Conservation (phyloP, 2,329 filamentous ascomycete genomes). For the Fusarium setosum region DNA sequence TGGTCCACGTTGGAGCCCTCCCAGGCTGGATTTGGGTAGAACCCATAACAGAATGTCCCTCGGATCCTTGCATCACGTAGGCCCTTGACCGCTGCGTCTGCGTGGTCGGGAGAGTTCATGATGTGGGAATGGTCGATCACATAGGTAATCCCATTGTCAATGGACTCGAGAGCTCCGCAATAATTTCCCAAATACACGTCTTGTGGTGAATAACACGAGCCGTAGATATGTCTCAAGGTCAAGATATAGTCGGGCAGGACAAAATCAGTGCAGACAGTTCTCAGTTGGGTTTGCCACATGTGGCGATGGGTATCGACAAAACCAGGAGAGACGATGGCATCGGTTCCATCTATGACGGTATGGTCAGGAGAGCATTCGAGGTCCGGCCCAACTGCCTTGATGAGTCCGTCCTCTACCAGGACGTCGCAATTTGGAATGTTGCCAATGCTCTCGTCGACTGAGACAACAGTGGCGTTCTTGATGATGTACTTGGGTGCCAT, state of each 20-base stretch:
- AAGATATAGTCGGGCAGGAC: conserved; percentile 41
- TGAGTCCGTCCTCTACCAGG: too few relatives aligned
- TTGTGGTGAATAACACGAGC: background rate
- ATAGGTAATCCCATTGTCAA: background rate
- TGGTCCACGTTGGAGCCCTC: too few relatives aligned
- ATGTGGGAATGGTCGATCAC: conserved; percentile 4
- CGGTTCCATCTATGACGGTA: conserved; percentile 52
- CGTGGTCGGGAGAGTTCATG: conserved; percentile 1
- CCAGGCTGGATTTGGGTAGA: background rate
- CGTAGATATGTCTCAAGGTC: too few relatives aligned
- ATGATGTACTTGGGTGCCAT: too few relatives aligned
- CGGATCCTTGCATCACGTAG: background rate
- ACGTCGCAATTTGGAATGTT: too few relatives aligned
- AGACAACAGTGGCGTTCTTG: too few relatives aligned
- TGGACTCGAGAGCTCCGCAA: background rate
- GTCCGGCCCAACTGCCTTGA: too few relatives aligned
- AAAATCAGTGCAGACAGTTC: conserved; percentile 39
- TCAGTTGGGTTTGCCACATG: conserved; percentile 55
- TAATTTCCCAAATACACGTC: background rate
- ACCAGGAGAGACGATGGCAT: conserved; percentile 54
- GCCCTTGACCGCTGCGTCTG: background rate
- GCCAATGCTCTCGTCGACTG: too few relatives aligned
- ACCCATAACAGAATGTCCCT: conserved; percentile 1
- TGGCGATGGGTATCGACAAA: conserved; percentile 59
- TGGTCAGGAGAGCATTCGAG: too few relatives aligned